Evolutionary conservation across 345 rosid genomes (phyloP), one percentile per base, ranked within the genome.

Genomic region (Pseudoturritis turrita): DNA sequence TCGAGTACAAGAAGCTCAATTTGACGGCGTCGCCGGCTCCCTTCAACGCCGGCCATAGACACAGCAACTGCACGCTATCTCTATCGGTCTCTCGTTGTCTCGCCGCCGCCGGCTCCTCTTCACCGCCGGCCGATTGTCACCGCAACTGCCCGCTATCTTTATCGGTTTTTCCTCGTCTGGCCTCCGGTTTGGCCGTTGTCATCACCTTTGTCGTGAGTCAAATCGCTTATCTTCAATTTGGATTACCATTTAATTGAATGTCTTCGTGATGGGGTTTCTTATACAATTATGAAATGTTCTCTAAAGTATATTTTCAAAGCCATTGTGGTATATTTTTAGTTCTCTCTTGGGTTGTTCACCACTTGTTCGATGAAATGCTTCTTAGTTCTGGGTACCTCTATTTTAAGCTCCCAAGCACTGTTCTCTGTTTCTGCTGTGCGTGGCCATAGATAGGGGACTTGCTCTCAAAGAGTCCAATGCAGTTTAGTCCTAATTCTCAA

Each of bases 361-460:
- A 65, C 22, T 9, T 49, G 70, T 35, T 49, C 70, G 58, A 65
- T 15, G 14, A 65, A 65, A 49, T 65, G 70, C 46, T 19, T 15
- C 65, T 22, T 58, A 12, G 63, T 39, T 39, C n/a, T n/a, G n/a
- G n/a, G n/a, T n/a, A n/a, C n/a, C n/a, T n/a, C 31, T 28, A 28
- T 28, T 28, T 4, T 28, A 28, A 28, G 31, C 31, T 28, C 5
- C 31, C 4, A n/a, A 43, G 47, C 56, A 51, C 13, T 54, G 7
- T 54, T 54, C 22, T 55, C 19, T 55, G 61, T 55, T 49, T 28
- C 41, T 55, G 40, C 33, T 52, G 33, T 25, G 18, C 5, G 19
- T 25, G 29, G 11, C 41, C n/a, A 44, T 44, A 6, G 21, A 15
- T 15, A 14, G 45, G 17, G 0, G 0, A 41, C 7, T 13, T 41